Evolutionary conservation across 108 stramenopile species (phyloP), one percentile per base, ranked within the genome.

Genomic region (Ochromonas danica): DNA sequence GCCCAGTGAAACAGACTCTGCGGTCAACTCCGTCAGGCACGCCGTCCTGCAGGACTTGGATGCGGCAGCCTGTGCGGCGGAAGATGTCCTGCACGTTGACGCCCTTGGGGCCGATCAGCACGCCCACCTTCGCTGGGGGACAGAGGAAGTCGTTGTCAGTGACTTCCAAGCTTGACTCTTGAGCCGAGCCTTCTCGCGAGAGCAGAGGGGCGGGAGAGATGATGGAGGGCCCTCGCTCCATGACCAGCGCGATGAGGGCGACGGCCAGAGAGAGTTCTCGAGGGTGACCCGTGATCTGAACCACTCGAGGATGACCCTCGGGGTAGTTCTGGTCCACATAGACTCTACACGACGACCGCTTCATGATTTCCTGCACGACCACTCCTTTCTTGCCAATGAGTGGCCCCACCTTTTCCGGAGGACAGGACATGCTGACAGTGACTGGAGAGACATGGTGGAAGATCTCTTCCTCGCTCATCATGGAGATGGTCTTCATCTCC

Each of bases 351-450:
- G 10, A 3, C 6, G 45, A 57, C 10, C 72, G 36, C 22, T 41
- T 45, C 72, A 75, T 75, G 14, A 75, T 75, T 45, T 75, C 72
- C 17, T 75, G 72, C 3, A 75, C 31, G 3, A 75, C 72, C 6
- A 75, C 72, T 10, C 72, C 72, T 75, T 75, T 75, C 28, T 45
- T 57, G 3, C 72, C 72, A 75, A 75, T 75, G 3, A 75, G 22
- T 36, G 51, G 17, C 6, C 40, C 72, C 6, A 75, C 72, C 38
- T 75, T 75, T 17, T 39, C 40, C 25, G 36, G 45, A 14, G 72
- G 72, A 25, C 72, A 75, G 28, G 51, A 6, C 72, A 75, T 75
- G 3, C 10, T 17, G 22, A 57, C 72, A 41, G 72, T 75, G 6
- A 31, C 25, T 28, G 72, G 33, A 31, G 67, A 31, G 22, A 22